These are phyloP conservation scores for Chrysosporium keratinophilum DNA, from an alignment of 2,329 filamentous ascomycete species.

Conservation along the genomic window DNA sequence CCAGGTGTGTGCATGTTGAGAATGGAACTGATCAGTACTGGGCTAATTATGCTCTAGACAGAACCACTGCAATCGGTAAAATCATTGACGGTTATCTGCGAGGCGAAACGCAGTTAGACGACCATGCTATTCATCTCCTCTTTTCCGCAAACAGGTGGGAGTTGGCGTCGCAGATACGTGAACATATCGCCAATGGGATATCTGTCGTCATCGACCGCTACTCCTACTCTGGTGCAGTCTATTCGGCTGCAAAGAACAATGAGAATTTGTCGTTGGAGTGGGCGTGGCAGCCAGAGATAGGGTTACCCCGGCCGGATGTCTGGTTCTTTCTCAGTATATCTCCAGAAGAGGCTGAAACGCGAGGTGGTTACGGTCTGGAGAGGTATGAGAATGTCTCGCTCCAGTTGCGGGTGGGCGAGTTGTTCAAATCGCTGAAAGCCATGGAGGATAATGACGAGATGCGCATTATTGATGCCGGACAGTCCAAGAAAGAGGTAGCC, in stretches of 20 bases:
- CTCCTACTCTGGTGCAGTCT: slow-evolving; percentile 89
- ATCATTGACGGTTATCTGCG: slow-evolving; percentile 79
- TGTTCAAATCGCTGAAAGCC: slow-evolving; percentile 53
- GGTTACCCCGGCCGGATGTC: slow-evolving; percentile 75
- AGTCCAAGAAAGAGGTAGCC: slow-evolving; percentile 43
- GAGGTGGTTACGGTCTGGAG: slow-evolving; percentile 84
- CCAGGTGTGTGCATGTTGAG: slow-evolving; percentile 42
- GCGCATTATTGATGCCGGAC: slow-evolving; percentile 46
- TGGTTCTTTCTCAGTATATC: slow-evolving; percentile 80
- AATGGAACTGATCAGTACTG: background rate
- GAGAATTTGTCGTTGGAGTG: slow-evolving; percentile 60
- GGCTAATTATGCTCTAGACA: slow-evolving; percentile 44
- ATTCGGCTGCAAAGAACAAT: slow-evolving; percentile 78
- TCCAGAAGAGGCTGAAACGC: slow-evolving; percentile 56
- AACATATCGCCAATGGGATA: slow-evolving; percentile 51
- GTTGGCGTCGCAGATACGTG: slow-evolving; percentile 34
- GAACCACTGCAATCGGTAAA: slow-evolving; percentile 71
- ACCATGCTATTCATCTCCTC: slow-evolving; percentile 80
- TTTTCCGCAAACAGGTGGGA: slow-evolving; percentile 93
- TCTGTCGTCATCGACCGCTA: slow-evolving; percentile 85
- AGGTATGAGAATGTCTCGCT: slow-evolving; percentile 77
- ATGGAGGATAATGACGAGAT: slow-evolving; percentile 44
- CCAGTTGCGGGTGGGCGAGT: slow-evolving; percentile 64
- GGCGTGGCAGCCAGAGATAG: slow-evolving; percentile 75
- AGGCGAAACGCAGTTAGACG: slow-evolving; percentile 61